phyloP scores from a whole-genome alignment of 345 rosid species.

The Corchorus olitorius region DNA sequence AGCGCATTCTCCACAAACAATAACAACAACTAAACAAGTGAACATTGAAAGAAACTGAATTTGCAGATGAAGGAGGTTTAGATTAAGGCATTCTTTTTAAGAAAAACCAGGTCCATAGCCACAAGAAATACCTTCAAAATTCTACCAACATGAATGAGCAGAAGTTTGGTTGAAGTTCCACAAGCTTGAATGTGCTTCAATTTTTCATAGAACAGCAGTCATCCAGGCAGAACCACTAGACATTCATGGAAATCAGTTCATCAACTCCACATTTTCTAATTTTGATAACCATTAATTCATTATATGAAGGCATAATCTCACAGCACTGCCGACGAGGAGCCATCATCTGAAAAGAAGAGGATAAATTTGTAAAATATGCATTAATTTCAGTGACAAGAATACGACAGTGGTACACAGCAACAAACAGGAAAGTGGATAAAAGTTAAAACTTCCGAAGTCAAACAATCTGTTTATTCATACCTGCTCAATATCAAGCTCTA shows the following conservation, averaged over 20 bases:
- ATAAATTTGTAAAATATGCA: not conserved
- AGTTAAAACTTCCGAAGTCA: not conserved
- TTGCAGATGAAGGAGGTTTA: not conserved
- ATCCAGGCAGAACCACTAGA: constrained; percentile 26
- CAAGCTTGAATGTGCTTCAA: not conserved
- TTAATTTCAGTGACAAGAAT: not conserved
- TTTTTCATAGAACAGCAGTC: constrained; percentile 15
- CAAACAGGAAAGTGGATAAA: not conserved
- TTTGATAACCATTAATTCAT: constrained; percentile 56
- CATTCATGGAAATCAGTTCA: constrained; percentile 69
- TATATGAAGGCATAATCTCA: constrained; percentile 46
- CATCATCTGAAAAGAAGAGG: constrained; percentile 43
- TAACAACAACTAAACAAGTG: not conserved
- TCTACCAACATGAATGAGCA: constrained; percentile 11
- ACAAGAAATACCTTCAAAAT: constrained; percentile 6
- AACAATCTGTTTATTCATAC: constrained; percentile 35
- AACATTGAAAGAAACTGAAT: not conserved
- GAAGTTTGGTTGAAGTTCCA: not conserved
- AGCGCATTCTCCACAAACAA: not conserved
- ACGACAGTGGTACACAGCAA: not conserved
- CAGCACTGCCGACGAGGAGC: constrained; percentile 78
- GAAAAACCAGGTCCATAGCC: not conserved
- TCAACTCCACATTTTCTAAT: constrained; percentile 53
- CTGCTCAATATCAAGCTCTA: constrained; percentile 54
- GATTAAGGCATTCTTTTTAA: not conserved